Evolutionary conservation across 2,329 filamentous ascomycete genomes (phyloP).

Genomic region (Intubia oerlemansii): DNA sequence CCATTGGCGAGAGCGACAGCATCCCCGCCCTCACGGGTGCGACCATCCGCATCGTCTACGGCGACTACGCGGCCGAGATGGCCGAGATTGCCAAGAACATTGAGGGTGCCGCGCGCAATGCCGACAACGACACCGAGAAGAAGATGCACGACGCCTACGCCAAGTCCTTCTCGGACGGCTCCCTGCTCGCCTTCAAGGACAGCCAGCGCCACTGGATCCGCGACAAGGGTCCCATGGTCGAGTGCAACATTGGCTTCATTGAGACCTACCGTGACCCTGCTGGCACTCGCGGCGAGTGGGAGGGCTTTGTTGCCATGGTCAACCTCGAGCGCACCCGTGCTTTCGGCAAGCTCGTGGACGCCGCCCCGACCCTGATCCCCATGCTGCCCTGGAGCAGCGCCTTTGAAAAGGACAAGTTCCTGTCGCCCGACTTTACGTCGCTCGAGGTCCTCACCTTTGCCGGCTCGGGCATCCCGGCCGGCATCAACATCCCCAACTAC

Average conservation of each 20-base stretch:
- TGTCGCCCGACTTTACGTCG: constrained; percentile 88
- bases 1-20: constrained; percentile 30
- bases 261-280: constrained; percentile 73
- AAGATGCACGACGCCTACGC: constrained; percentile 55
- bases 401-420: constrained; percentile 92
- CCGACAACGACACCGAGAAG: constrained; percentile 53
- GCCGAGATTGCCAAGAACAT: constrained; percentile 42
- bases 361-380: constrained; percentile 66
- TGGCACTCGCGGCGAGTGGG: constrained; percentile 65
- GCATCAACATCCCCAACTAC: constrained; percentile 50
- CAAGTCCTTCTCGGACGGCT: constrained; percentile 54
- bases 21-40: constrained; percentile 41
- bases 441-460: constrained; percentile 77
- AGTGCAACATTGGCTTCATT: constrained; percentile 67
- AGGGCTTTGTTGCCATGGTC: constrained; percentile 64
- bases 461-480: constrained; percentile 43
- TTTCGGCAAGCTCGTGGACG: constrained; percentile 66
- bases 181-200: constrained; percentile 58
- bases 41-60: constrained; percentile 50
- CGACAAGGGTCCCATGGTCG: constrained; percentile 61
- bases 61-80: constrained; percentile 56
- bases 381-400: constrained; percentile 71
- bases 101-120: constrained; percentile 44
- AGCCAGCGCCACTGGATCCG: constrained; percentile 65
- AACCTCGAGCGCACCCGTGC: constrained; percentile 80